Conservation (phyloP, 768 basidiomycete genomes). For the Lactarius hatsudake region DNA sequence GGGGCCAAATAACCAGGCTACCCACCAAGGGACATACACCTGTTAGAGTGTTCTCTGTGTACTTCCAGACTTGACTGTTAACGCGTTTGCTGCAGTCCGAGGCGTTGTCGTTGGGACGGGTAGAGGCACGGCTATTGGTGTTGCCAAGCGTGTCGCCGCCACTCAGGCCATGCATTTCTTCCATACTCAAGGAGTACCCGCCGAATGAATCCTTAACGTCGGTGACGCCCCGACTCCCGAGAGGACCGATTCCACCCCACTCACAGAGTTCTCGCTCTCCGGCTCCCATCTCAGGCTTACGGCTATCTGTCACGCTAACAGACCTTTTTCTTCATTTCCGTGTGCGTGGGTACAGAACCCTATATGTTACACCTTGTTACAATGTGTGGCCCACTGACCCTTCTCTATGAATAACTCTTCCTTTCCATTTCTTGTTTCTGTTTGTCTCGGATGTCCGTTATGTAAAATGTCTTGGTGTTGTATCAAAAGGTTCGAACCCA, state of each 20-base stretch:
- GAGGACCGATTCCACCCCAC: too few relatives aligned
- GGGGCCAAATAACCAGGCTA: slow-evolving; percentile 3
- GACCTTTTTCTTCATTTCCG: not conserved
- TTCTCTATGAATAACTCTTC: too few relatives aligned
- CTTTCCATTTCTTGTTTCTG: not conserved
- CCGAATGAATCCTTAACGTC: not conserved
- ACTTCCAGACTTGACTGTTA: not conserved
- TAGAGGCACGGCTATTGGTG: not conserved
- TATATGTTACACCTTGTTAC: too few relatives aligned
- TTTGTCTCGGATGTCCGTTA: not conserved
- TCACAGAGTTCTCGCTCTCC: not conserved
- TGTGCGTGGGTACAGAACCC: too few relatives aligned
- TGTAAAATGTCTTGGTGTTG: not conserved
- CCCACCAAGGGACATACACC: not conserved
- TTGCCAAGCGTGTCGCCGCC: slow-evolving; percentile 1
- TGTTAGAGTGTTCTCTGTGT: slow-evolving; percentile 7
- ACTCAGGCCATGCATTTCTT: slow-evolving; percentile 4
- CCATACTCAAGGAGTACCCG: not conserved
- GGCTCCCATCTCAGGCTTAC: not conserved
- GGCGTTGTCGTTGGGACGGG: not conserved
- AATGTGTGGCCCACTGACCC: too few relatives aligned
- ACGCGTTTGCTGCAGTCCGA: slow-evolving; percentile 1
- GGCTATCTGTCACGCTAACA: not conserved
- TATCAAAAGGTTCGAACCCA: not conserved
- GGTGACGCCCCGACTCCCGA: not conserved